These are phyloP conservation scores for Hypericum androsaemum DNA, from an alignment of 345 rosid species.

Conservation along the genomic window DNA sequence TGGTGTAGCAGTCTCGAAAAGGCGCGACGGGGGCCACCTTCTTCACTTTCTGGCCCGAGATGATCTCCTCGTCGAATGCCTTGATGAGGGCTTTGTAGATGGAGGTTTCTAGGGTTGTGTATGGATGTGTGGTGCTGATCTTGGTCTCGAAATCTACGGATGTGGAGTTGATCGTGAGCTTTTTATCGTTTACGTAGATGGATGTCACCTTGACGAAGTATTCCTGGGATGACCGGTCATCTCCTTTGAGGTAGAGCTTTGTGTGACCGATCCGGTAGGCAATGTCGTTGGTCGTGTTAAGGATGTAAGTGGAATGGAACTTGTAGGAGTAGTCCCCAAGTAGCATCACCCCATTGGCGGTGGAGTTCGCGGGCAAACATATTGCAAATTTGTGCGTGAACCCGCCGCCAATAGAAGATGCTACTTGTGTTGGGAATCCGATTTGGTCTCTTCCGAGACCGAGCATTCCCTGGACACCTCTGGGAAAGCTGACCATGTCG, in stretches of 20 bases:
- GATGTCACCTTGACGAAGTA: conserved; percentile 16
- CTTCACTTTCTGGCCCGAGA: conserved; percentile 3
- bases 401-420: conserved; percentile 9
- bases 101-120: conserved; percentile 9
- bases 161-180: conserved; percentile 12
- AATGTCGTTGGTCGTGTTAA: conserved; percentile 5
- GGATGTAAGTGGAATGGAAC: neutral
- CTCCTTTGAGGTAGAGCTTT: conserved; percentile 3
- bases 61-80: conserved; percentile 13
- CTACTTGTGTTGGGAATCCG: conserved; percentile 15
- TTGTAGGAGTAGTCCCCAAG: conserved; percentile 17
- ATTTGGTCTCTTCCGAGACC: conserved; percentile 12
- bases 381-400: conserved; percentile 15
- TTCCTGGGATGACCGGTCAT: neutral
- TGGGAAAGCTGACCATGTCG: conserved; percentile 4
- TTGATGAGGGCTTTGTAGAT: conserved; percentile 11
- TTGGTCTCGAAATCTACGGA: conserved; percentile 15
- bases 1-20: conserved; percentile 11
- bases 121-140: conserved; percentile 10
- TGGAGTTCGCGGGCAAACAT: conserved; percentile 12
- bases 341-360: conserved; percentile 12
- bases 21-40: conserved; percentile 14
- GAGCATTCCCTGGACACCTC: conserved; percentile 11
- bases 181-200: conserved; percentile 9
- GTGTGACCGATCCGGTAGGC: conserved; percentile 7